Percentiles rank a stretch among this genome's conserved stretches.
Conservation (phyloP, 2,329 filamentous ascomycete species). For the Iodosphaeria phyllophila region DNA sequence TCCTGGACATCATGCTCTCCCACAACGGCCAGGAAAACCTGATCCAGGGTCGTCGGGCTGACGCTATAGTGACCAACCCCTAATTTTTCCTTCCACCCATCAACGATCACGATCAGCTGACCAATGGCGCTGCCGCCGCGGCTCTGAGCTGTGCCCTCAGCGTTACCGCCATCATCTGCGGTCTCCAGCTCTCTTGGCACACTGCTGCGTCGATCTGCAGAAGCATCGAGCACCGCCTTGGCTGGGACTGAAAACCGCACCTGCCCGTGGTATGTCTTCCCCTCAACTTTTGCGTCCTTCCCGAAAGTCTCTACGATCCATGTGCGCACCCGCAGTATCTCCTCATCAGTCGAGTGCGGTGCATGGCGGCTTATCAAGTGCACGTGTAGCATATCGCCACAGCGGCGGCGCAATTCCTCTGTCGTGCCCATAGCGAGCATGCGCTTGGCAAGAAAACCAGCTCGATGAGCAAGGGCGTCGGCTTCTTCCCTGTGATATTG, state of each 20-base stretch:
- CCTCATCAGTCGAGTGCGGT: conserved; percentile 49
- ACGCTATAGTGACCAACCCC: conserved; percentile 78
- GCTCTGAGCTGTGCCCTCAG: background rate
- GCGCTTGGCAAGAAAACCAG: conserved; percentile 66
- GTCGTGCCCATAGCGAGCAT: conserved; percentile 76
- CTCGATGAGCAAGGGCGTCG: conserved; percentile 66
- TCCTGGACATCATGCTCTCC: conserved; percentile 62
- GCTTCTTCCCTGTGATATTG: too few relatives aligned
- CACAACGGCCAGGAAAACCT: conserved; percentile 79
- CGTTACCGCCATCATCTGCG: conserved; percentile 2
- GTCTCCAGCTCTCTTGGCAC: conserved; percentile 3
- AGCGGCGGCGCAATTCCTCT: conserved; percentile 50
- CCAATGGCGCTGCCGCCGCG: conserved; percentile 36
- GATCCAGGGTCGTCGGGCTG: conserved; percentile 70
- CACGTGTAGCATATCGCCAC: conserved; percentile 64
- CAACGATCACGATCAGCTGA: conserved; percentile 51
- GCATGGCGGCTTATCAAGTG: conserved; percentile 63
- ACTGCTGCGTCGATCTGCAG: too few relatives aligned
- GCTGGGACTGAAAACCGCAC: conserved; percentile 64
- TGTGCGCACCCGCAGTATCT: conserved; percentile 44
- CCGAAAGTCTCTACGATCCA: conserved; percentile 49
- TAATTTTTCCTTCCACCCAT: conserved; percentile 47
- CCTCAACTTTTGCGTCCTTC: conserved; percentile 49
- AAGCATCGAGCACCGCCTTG: conserved; percentile 17
- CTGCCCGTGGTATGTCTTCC: conserved; percentile 68